Percentiles rank a stretch among this genome's conserved stretches.
Conservation (phyloP, 2,329 filamentous ascomycete species). For the Xylaria sp. region DNA sequence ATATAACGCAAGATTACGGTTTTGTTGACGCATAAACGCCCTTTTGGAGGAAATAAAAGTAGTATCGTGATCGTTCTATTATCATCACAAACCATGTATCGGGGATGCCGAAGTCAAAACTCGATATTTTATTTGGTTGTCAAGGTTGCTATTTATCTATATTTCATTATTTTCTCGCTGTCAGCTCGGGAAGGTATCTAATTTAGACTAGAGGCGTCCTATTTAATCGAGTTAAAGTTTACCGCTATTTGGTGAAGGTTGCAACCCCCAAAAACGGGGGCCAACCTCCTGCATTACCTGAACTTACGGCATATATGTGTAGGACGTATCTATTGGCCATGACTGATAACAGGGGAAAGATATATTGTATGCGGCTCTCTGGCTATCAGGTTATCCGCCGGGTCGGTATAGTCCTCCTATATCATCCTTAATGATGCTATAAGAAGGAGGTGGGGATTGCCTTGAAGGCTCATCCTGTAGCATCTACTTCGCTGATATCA, state of each 20-base stretch:
- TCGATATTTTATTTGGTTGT: no score
- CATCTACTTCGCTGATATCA: background rate
- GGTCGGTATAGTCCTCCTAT: background rate
- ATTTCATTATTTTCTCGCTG: background rate
- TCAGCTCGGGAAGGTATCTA: background rate
- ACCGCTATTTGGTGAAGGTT: background rate
- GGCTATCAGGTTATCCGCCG: no score
- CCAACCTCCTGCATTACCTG: no score
- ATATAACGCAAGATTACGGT: background rate
- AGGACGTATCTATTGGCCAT: no score
- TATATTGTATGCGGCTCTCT: background rate
- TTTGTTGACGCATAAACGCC: no score
- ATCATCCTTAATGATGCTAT: background rate
- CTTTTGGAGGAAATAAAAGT: background rate
- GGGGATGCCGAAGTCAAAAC: no score
- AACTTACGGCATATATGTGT: no score
- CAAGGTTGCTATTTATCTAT: background rate
- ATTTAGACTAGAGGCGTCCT: background rate
- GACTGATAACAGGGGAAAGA: no score
- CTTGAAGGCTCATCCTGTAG: background rate
- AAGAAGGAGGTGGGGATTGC: background rate
- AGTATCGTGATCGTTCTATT: no score
- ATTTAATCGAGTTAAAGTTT: background rate
- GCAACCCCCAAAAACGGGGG: no score
- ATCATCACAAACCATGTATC: no score